phyloP scores from a whole-genome alignment of 805 yeast species.

The Isabelozyma gotoi region DNA sequence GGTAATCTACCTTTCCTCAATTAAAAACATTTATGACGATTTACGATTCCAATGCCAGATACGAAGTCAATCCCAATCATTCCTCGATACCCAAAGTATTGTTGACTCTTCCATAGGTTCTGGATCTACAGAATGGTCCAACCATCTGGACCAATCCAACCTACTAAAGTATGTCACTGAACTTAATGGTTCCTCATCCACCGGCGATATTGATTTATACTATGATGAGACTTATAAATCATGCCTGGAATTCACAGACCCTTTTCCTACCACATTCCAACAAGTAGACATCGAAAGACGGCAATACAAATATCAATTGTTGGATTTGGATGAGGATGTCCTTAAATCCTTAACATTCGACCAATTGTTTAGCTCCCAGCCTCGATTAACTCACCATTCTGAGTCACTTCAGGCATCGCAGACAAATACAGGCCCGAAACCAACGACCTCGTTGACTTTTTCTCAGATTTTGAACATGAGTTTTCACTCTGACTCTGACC shows the following conservation, averaged over 20 bases:
- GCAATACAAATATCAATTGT: conserved; percentile 5
- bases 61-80: conserved; percentile 18
- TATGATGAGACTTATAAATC: background rate
- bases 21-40: conserved; percentile 58
- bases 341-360: conserved; percentile 18
- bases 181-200: conserved; percentile 12
- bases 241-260: background rate
- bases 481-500: background rate
- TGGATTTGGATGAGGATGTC: conserved; percentile 19
- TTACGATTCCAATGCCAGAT: conserved; percentile 49
- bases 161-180: conserved; percentile 28
- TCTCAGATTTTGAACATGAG: background rate
- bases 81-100: conserved; percentile 5
- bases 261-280: conserved; percentile 28
- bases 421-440: background rate
- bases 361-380: conserved; percentile 11
- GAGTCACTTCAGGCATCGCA: background rate
- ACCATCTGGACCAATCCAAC: conserved; percentile 26
- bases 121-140: conserved; percentile 29
- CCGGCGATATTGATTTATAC: conserved; percentile 1
- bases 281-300: conserved; percentile 22
- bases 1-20: conserved; percentile 43
- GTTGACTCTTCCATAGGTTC: conserved; percentile 12
- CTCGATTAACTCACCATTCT: background rate
- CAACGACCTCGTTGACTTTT: background rate